phyloP scores from a whole-genome alignment of 306 rosid genomes.

The Quercus bicolor region DNA sequence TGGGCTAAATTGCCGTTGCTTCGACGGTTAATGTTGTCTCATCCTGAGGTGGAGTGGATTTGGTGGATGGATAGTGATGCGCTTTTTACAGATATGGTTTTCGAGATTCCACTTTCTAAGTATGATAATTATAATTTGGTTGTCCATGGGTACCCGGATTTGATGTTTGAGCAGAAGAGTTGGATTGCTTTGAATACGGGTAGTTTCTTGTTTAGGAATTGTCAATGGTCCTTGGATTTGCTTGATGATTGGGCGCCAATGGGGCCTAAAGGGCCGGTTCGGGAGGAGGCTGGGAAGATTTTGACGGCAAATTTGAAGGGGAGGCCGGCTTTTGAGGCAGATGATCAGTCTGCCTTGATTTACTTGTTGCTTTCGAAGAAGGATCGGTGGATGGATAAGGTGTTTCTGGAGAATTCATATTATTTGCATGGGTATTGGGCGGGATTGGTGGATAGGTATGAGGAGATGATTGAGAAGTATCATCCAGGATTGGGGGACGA shows the following conservation, averaged over 20 bases:
- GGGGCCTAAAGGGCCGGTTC: constrained; percentile 48
- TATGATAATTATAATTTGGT: too few species aligned
- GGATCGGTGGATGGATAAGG: constrained; percentile 57
- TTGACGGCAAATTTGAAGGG: constrained; percentile 56
- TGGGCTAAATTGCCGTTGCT: constrained; percentile 56
- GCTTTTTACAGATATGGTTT: too few species aligned
- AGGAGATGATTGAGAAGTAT: constrained; percentile 58
- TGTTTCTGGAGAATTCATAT: constrained; percentile 45
- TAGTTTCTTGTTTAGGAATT: constrained; percentile 35
- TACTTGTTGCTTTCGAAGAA: constrained; percentile 30
- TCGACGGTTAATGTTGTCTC: constrained; percentile 48
- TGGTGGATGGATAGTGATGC: too few species aligned
- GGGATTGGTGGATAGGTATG: constrained; percentile 56
- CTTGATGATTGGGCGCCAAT: constrained; percentile 63
- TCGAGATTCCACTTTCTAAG: too few species aligned
- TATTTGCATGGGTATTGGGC: constrained; percentile 36
- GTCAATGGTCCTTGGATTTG: constrained; percentile 59
- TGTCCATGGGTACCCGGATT: too few species aligned
- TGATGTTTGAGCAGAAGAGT: constrained; percentile 50
- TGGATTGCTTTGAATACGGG: constrained; percentile 44
- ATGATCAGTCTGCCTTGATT: too few species aligned
- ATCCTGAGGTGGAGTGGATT: too few species aligned
- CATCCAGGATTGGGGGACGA: background rate
- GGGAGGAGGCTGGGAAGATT: constrained; percentile 23
- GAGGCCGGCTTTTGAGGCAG: constrained; percentile 53